Conservation (phyloP, 768 basidiomycete genomes). For the Termitomyces sp. region DNA sequence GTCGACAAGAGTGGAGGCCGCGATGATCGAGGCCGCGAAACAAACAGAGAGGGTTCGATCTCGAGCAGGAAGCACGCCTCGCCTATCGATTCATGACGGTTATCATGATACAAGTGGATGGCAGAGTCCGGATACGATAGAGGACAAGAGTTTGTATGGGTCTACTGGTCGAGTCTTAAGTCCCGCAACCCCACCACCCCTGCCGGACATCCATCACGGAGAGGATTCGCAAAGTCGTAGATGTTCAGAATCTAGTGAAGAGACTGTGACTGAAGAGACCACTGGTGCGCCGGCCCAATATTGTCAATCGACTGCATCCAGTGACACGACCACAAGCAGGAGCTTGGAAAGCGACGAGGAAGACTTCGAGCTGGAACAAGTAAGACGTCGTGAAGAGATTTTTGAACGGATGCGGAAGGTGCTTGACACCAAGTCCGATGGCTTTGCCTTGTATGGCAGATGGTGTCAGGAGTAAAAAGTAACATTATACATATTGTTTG, state of each 20-base stretch:
- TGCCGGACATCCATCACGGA: neutral
- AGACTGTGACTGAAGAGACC: neutral
- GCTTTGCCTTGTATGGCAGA: neutral
- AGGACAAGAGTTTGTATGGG: neutral
- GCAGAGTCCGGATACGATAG: conserved; percentile 2
- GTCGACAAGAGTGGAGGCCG: neutral
- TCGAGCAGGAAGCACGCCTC: neutral
- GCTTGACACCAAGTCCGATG: neutral
- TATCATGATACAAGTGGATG: neutral
- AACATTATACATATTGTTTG: neutral
- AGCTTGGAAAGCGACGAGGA: neutral
- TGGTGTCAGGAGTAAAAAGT: neutral
- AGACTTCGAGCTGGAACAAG: neutral
- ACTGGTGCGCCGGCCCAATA: neutral
- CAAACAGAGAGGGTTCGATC: conserved; percentile 5
- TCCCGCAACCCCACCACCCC: neutral
- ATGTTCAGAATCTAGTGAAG: neutral
- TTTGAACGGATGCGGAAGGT: neutral
- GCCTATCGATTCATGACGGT: neutral
- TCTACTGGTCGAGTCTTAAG: neutral
- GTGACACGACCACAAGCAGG: neutral
- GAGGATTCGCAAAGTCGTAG: neutral
- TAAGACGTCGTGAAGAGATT: neutral
- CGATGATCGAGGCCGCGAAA: conserved; percentile 6
- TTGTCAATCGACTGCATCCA: neutral